Conservation (phyloP, 1,139 yeast genomes). For the Suhomyces maxii region DNA sequence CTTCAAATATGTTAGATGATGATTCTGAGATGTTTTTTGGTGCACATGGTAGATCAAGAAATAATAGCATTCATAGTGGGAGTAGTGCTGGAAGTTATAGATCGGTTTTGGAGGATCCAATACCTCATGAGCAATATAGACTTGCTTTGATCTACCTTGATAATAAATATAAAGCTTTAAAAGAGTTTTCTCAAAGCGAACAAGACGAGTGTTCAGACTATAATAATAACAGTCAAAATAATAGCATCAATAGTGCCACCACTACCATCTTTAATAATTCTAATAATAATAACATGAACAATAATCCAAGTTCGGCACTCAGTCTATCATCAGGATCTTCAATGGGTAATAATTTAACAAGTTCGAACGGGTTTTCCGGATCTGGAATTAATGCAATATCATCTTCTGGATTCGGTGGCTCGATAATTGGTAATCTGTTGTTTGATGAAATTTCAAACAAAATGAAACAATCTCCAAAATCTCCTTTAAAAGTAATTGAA, state of each 20-base stretch:
- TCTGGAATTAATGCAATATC: background rate
- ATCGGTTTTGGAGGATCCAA: background rate
- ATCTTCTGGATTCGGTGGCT: constrained; percentile 3
- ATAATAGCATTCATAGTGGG: constrained; percentile 6
- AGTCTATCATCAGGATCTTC: constrained; percentile 5
- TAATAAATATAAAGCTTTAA: constrained; percentile 23
- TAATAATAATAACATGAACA: background rate
- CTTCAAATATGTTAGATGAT: background rate
- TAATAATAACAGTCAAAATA: background rate
- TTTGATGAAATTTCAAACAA: constrained; percentile 8
- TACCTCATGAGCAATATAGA: constrained; percentile 16
- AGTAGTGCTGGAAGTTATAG: background rate
- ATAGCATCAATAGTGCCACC: background rate
- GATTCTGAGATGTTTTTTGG: constrained; percentile 5
- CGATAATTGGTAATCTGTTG: constrained; percentile 7
- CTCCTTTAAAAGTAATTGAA: constrained; percentile 26
- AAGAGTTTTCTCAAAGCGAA: constrained; percentile 12
- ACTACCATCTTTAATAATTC: background rate
- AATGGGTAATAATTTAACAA: constrained; percentile 1
- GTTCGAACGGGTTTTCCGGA: constrained; percentile 1
- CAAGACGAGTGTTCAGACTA: constrained; percentile 1
- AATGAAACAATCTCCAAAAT: constrained; percentile 16
- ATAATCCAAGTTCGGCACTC: background rate
- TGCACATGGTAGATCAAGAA: constrained; percentile 4
- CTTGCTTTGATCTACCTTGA: constrained; percentile 31